These are phyloP conservation scores for Thinopyrum elongatum DNA, from an alignment of 176 grass and related monocot species.

Conservation along the genomic window DNA sequence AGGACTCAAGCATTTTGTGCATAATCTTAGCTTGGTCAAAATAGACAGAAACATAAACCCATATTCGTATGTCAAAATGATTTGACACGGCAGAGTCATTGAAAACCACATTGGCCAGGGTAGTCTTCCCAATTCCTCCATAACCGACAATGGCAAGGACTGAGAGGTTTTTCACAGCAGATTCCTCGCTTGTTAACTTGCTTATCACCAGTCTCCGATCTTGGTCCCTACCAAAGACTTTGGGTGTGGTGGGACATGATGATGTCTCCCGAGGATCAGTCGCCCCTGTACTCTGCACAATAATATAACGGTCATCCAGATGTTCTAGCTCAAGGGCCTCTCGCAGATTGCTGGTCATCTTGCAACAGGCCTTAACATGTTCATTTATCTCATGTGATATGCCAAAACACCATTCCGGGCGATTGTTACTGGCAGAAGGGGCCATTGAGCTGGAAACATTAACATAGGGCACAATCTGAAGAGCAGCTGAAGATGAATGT, in stretches of 20 bases:
- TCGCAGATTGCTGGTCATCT: background rate
- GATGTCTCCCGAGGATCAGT: conserved; percentile 5
- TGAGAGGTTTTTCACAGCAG: background rate
- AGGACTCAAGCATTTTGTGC: conserved; percentile 12
- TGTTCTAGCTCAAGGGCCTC: conserved; percentile 16
- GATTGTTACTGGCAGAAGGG: background rate
- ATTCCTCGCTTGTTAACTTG: background rate
- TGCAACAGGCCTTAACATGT: background rate
- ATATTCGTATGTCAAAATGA: conserved; percentile 27
- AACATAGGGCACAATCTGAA: background rate
- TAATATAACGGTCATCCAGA: background rate
- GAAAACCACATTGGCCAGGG: conserved; percentile 37
- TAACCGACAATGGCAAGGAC: conserved; percentile 32
- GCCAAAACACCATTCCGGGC: background rate
- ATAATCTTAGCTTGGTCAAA: conserved; percentile 31
- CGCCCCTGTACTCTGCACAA: background rate
- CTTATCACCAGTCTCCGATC: conserved; percentile 3
- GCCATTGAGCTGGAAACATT: background rate
- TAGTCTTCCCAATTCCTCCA: conserved; percentile 51
- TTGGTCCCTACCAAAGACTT: conserved; percentile 23
- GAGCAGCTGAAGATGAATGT: background rate
- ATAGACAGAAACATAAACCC: conserved; percentile 38
- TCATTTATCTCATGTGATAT: background rate
- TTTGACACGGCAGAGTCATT: background rate
- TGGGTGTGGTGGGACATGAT: background rate